Evolutionary conservation across 352 stramenopile genomes (phyloP).

Genomic region (Phytopythium boreale): DNA sequence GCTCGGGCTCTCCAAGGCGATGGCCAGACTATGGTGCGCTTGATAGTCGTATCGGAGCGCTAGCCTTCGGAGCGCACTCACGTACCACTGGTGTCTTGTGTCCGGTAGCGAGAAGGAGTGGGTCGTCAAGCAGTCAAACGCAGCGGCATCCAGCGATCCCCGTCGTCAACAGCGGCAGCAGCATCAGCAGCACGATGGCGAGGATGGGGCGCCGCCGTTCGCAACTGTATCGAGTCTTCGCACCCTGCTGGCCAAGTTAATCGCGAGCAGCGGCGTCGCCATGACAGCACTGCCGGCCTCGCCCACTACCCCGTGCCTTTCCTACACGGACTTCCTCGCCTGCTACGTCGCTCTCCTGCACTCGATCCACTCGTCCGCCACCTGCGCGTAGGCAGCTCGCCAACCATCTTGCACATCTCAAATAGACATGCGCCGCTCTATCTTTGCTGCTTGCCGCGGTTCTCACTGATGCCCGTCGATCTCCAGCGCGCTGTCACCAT

Average conservation of each 20-base stretch:
- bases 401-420: neutral
- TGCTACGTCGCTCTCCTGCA: conserved; percentile 51
- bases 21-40: conserved; percentile 37
- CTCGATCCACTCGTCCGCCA: conserved; percentile 12
- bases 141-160: neutral
- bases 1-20: conserved; percentile 41
- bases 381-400: neutral
- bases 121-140: conserved; percentile 8
- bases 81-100: neutral
- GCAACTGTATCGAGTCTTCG: conserved; percentile 30
- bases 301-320: conserved; percentile 37
- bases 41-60: neutral
- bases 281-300: conserved; percentile 22
- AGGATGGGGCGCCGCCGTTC: neutral
- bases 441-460: neutral
- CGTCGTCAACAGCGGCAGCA: neutral
- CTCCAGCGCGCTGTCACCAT: neutral
- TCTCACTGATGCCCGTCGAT: neutral
- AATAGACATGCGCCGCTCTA: neutral
- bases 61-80: neutral
- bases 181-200: neutral
- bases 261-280: conserved; percentile 25
- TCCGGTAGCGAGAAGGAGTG: conserved; percentile 13
- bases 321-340: conserved; percentile 67
- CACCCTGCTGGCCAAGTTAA: conserved; percentile 37